These are phyloP conservation scores for Microsporum audouinii DNA, from an alignment of 2,329 filamentous ascomycete species.

Conservation along the genomic window DNA sequence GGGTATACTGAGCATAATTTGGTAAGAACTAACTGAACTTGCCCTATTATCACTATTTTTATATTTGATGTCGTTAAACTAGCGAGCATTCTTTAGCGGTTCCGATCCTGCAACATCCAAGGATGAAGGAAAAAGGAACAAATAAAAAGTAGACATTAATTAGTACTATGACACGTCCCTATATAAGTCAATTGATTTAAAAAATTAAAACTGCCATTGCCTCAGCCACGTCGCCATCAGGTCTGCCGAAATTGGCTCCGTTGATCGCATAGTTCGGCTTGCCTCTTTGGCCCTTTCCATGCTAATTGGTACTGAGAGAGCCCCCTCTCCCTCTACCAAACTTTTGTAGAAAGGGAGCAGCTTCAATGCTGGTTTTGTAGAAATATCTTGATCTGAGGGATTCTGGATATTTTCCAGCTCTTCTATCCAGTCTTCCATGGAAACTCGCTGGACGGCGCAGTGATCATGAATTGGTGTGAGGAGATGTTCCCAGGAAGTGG, in stretches of 20 bases:
- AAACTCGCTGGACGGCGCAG: conserved; percentile 33
- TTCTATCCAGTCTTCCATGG: conserved; percentile 38
- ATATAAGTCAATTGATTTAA: neutral
- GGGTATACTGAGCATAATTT: too few species aligned
- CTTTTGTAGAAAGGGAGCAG: conserved; percentile 41
- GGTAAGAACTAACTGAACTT: too few species aligned
- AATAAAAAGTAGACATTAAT: neutral
- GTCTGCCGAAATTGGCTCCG: conserved; percentile 26
- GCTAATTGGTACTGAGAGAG: conserved; percentile 29
- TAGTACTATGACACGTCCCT: neutral
- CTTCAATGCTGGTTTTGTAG: conserved; percentile 42
- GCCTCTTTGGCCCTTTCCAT: conserved; percentile 30
- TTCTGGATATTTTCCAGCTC: conserved; percentile 35
- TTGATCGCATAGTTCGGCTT: conserved; percentile 35
- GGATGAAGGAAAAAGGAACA: neutral
- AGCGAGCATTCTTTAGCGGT: too few species aligned
- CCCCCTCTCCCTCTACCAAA: conserved; percentile 19
- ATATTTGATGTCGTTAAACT: too few species aligned
- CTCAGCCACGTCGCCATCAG: neutral
- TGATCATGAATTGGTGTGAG: conserved; percentile 32
- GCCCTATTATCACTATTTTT: too few species aligned
- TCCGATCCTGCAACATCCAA: too few species aligned
- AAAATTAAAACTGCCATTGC: neutral
- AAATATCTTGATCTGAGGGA: conserved; percentile 27
- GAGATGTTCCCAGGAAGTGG: conserved; percentile 33